A percentile compares a stretch with the other conserved stretches of the same genome.
Conservation (phyloP, 331 rosid genomes). For the Quercus phellos region DNA sequence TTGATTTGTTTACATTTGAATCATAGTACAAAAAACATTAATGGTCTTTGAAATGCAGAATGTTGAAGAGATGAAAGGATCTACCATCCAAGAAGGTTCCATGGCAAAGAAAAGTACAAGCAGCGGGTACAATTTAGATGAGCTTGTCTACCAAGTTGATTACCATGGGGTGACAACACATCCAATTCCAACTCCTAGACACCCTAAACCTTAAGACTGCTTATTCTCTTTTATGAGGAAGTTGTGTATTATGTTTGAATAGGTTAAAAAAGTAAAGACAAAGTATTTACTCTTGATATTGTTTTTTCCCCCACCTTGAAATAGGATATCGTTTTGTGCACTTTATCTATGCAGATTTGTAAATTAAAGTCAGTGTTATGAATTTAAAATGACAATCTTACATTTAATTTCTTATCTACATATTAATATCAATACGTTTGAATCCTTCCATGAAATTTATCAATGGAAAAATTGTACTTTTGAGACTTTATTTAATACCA, state of each 20-base stretch:
- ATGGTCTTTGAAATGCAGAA: slow-evolving; percentile 46
- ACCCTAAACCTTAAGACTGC: slow-evolving; percentile 59
- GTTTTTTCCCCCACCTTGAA: neutral
- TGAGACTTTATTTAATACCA: too few species aligned
- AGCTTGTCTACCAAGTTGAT: slow-evolving; percentile 68
- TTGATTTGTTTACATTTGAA: neutral
- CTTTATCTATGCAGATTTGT: neutral
- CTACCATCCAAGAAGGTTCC: slow-evolving; percentile 28
- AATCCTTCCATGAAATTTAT: too few species aligned
- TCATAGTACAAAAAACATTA: slow-evolving; percentile 5
- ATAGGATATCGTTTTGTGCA: too few species aligned
- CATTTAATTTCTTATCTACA: too few species aligned
- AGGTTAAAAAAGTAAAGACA: slow-evolving; percentile 22
- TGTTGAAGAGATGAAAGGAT: slow-evolving; percentile 28
- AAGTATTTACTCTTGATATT: neutral
- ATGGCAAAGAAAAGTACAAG: slow-evolving; percentile 20
- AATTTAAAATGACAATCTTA: too few species aligned
- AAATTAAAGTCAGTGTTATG: neutral
- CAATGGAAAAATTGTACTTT: too few species aligned
- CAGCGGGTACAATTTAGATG: slow-evolving; percentile 32
- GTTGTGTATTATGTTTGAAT: slow-evolving; percentile 28
- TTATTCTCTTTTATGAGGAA: slow-evolving; percentile 23
- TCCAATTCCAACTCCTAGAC: slow-evolving; percentile 77
- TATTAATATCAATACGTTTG: too few species aligned
- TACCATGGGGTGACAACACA: slow-evolving; percentile 92